Base-by-base conservation (phyloP, 2,329 filamentous ascomycete genomes). In the Nemania sp. region DNA sequence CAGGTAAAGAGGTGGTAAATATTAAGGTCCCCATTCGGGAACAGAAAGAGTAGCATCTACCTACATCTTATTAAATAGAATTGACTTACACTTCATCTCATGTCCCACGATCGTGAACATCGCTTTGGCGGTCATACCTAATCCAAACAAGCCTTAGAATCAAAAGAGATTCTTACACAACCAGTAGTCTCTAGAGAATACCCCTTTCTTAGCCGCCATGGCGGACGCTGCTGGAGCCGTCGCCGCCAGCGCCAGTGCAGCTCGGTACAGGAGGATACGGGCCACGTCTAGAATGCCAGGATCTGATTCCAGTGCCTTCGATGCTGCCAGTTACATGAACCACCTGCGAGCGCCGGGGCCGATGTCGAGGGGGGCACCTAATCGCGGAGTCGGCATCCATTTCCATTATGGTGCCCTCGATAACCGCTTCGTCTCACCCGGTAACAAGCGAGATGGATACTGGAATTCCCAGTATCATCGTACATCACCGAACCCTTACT, bases 271-370 rank as follows among this genome's bases (percentile, higher is more conserved):
- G 40, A 49, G 39, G 39, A 7, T n/a, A 15, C 17, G 40, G 4
- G 15, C 6, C 5, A 7, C 19, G 5, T 36, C 37, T 4, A 39
- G 30, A 11, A 37, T 14, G 22, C 30, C 19, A 14, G 39, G 34
- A n/a, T 31, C 34, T 3, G 33, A 40, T 8, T 8, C 31, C 7
- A 31, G 23, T 6, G 7, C n/a, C 19, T 24, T 50, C 17, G 14
- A 53, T 30, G 31, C 46, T 19, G 47, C 53, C 2, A 54, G 54
- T 20, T 59, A 59, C 12, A 59, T 59, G 56, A 59, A 57, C 14
- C 24, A 43, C 24, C 39, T 59, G 6, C 53, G 56, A n/a, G 28
- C 54, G 7, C 49, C 56, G 3, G 46, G 39, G 0, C 46, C 42
- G 28, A 17, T 30, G 22, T 45, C 49, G 3, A 11, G 11, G 11